Evolutionary conservation across 768 basidiomycete species (phyloP), one percentile per base, ranked within the genome.

Genomic region (Phallus indusiatus): DNA sequence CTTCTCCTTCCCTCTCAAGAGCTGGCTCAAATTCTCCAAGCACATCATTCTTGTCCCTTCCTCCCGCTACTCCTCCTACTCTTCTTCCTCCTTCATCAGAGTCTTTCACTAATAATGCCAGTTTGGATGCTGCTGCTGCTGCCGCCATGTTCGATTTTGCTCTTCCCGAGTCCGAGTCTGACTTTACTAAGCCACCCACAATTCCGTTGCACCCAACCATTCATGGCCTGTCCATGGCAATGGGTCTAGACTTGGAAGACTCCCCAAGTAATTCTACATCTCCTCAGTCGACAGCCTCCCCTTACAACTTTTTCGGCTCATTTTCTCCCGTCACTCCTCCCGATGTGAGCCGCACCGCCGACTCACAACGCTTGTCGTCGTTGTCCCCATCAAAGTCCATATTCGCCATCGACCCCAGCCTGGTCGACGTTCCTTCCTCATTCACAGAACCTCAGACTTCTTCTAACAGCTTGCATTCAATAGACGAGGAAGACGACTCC

Each of bases 321-420:
- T 68, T 70, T 56, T 66, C 72, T 56, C 66, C n/a, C n/a, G n/a
- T n/a, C n/a, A n/a, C n/a, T n/a, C n/a, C n/a, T n/a, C n/a, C n/a
- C n/a, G n/a, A n/a, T n/a, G n/a, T n/a, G n/a, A n/a, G n/a, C n/a
- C n/a, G 33, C 55, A 20, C 36, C 63, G 1, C 64, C 72, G 16
- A 56, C 21, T 11, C 57, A 62, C n/a, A n/a, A n/a, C 9, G 49
- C 63, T 1, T 17, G 60, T 59, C 59, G 67, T n/a, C n/a, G n/a
- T n/a, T n/a, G n/a, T n/a, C 67, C 4, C 67, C 42, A n/a, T n/a
- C 67, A 66, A 55, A 74, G 69, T 56, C 67, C 60, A 64, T 72
- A 48, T 74, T 77, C 37, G 72, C 75, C 50, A 90, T 91, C 67
- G 86, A 91, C 68, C 88, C 89, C 0, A 85, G 86, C 68, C 82